Evolutionary conservation across 768 basidiomycete genomes (phyloP).

Genomic region (Termitomyces sp.): DNA sequence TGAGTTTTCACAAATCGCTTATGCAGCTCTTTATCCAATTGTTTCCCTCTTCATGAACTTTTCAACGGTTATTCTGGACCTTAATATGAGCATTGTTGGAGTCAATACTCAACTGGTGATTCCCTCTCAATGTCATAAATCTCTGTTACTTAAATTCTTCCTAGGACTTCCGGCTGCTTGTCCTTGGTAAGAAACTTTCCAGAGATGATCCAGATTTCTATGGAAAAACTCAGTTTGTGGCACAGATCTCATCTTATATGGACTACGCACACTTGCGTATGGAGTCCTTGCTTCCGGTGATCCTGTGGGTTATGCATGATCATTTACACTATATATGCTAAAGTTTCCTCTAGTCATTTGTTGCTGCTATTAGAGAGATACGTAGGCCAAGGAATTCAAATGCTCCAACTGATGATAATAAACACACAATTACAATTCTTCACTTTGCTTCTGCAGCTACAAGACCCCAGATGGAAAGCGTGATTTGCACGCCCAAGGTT

Average conservation of each 20-base stretch:
- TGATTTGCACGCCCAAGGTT: not conserved
- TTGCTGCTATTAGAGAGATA: not conserved
- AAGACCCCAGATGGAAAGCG: not conserved
- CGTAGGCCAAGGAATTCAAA: not conserved
- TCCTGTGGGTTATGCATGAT: not conserved
- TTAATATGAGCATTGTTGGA: constrained; percentile 12
- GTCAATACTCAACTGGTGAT: constrained; percentile 11
- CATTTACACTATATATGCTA: not conserved
- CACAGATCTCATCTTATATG: not conserved
- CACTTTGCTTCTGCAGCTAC: not conserved
- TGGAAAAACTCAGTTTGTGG: not conserved
- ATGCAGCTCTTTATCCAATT: constrained; percentile 17
- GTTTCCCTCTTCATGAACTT: constrained; percentile 17
- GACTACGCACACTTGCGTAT: not conserved
- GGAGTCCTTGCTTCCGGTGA: not conserved
- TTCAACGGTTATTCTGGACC: constrained; percentile 15
- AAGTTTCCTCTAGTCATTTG: not conserved
- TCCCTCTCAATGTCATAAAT: not conserved
- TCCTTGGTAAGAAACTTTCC: constrained; percentile 8
- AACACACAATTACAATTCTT: not conserved
- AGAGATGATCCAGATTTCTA: not conserved
- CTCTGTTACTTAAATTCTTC: not conserved
- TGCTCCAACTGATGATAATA: not conserved
- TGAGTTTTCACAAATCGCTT: not conserved
- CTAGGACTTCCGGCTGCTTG: constrained; percentile 13